Base-by-base conservation (phyloP, 192 early-diverging fungal species). In the Podila verticillata region DNA sequence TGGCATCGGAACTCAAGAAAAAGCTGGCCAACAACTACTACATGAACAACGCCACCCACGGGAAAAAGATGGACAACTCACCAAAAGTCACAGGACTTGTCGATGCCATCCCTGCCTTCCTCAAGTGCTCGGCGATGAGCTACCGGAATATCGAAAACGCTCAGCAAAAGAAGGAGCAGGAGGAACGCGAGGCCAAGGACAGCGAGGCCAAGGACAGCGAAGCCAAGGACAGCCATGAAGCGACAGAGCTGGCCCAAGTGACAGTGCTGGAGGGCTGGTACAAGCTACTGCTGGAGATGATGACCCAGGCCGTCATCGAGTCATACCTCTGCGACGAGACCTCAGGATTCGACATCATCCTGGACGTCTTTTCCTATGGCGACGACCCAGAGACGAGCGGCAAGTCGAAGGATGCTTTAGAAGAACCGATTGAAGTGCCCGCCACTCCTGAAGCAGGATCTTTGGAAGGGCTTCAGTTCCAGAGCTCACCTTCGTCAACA, bases 291-390 rank as follows among this genome's bases (percentile, higher is more conserved):
- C 47, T 88, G 36, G 87, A 88, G 54, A 48, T 88, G 48, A 74
- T 88, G 69, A 86, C 85, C 2, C 87, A 88, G 64, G 87, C 87
- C 17, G 87, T 74, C 15, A 86, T 88, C 56, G 85, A 88, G 70
- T 78, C 82, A 24, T 86, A 86, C 49, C 64, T 88, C 22, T 88
- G 87, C 34, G 87, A 88, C 67, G 78, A 74, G 9, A 68, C 74
- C 32, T 62, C 72, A 30, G 85, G 87, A 15, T 66, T 84, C 48
- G 85, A 86, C n/a, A 68, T 83, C 0, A 85, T 88, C 30, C 74
- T 84, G 47, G 87, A 88, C 36, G 84, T 86, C 5, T 88, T 88
- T 58, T 86, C 85, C 0, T 88, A 77, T 66, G 87, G 87, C 10
- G 85, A 88, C 66, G 87, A 86, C 2, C 83, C 86, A 26, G 83